These are phyloP conservation scores for Aspergillus awamori DNA, from an alignment of 2,329 filamentous ascomycete genomes.

Conservation along the genomic window DNA sequence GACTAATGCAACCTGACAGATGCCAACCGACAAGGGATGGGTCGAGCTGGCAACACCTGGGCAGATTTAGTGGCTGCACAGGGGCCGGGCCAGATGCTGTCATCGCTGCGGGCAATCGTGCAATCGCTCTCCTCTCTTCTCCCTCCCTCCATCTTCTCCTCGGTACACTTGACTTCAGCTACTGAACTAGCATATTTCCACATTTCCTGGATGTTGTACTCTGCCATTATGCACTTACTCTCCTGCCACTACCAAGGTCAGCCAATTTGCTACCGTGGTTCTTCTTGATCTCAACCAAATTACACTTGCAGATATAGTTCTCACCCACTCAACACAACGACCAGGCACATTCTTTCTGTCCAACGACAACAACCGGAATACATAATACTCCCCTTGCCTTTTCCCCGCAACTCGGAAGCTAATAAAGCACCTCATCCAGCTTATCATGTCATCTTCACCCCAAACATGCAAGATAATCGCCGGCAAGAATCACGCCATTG, in stretches of 20 bases:
- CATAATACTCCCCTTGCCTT: not conserved
- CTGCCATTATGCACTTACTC: too few species aligned
- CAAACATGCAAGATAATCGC: not conserved
- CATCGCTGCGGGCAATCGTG: conserved; percentile 12
- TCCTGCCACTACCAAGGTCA: too few species aligned
- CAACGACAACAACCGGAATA: not conserved
- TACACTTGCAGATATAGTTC: too few species aligned
- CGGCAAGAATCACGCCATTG: conserved; percentile 10
- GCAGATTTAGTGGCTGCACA: not conserved
- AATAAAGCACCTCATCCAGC: conserved; percentile 7
- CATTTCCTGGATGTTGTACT: too few species aligned
- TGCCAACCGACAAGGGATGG: not conserved
- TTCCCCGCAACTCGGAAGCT: not conserved
- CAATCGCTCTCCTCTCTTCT: not conserved
- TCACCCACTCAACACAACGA: not conserved
- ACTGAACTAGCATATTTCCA: too few species aligned
- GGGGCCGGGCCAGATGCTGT: conserved; percentile 5
- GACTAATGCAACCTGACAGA: conserved; percentile 3
- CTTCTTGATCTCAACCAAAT: too few species aligned
- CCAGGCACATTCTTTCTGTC: too few species aligned
- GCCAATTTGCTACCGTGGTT: too few species aligned
- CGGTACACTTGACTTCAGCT: not conserved
- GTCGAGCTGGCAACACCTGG: conserved; percentile 1
- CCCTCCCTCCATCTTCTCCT: not conserved
- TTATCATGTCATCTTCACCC: not conserved